A percentile compares a stretch with the other conserved stretches of the same genome.
These are phyloP conservation scores for Lyophyllum semitale DNA, from an alignment of 768 basidiomycete genomes.

Conservation along the genomic window DNA sequence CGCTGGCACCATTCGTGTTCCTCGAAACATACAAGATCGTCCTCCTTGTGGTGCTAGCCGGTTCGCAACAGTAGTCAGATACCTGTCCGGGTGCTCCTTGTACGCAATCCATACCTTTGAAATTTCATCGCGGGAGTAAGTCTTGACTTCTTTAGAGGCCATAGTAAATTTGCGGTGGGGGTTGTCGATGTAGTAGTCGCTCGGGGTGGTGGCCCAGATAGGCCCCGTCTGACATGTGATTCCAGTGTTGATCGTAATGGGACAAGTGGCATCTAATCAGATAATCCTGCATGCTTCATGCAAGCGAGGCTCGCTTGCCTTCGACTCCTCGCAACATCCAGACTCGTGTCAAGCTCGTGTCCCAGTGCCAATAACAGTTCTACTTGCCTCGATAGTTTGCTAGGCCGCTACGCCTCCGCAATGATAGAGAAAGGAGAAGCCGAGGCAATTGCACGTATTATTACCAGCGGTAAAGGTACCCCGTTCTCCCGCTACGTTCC, in stretches of 20 bases:
- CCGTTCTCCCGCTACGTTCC: no score
- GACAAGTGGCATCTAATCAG: not conserved
- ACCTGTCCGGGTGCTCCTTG: not conserved
- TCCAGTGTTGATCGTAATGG: not conserved
- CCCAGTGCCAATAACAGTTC: no score
- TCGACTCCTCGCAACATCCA: no score
- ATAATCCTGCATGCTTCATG: no score
- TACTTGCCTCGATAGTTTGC: no score
- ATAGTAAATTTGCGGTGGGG: slow-evolving; percentile 15
- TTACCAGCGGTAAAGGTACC: no score
- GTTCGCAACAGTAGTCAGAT: not conserved
- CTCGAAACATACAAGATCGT: slow-evolving; percentile 55
- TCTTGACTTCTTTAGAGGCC: slow-evolving; percentile 37
- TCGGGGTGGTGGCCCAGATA: not conserved
- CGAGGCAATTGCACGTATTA: no score
- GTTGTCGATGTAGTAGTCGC: not conserved
- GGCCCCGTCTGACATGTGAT: slow-evolving; percentile 11
- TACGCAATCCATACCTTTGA: slow-evolving; percentile 34
- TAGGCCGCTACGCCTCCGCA: no score
- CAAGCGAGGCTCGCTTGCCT: no score
- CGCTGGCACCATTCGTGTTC: not conserved
- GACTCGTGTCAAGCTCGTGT: no score
- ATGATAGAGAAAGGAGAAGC: no score
- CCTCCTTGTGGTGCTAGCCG: slow-evolving; percentile 70
- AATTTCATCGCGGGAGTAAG: slow-evolving; percentile 43